Base-by-base conservation (phyloP, 441 rosid species). In the Euphorbia celastroides region DNA sequence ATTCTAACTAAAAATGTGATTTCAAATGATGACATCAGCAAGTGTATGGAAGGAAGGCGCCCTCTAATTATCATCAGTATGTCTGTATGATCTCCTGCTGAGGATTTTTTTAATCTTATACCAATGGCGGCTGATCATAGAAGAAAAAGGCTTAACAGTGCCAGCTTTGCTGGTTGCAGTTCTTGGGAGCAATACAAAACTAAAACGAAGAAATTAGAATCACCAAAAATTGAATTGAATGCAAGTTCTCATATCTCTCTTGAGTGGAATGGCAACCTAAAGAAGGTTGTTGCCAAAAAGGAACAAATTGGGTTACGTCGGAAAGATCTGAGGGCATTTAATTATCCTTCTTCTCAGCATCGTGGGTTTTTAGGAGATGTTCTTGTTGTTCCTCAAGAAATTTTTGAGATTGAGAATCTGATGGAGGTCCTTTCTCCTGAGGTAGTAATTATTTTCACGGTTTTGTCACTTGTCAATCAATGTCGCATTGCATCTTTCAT, bases 91-190 rank as follows among this genome's bases (percentile, higher is more conserved):
- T 70, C 54, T 60, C 62, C 62, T 27, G 60, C 61, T 6, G 59
- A 69, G 60, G 71, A 56, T 79, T 38, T 4, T 65, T 68, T 70
- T 60, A 73, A 66, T 56, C 60, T 79, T 64, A 66, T 68, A 68
- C 72, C 71, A 75, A 94, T 94, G 99, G 97, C 83, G 23, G 96
- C 97, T 79, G 89, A 85, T 82, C 96, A 87, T 77, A 79, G 83
- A 74, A 87, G 87, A 73, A 94, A 88, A 65, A 81, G 93, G 73
- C 74, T 82, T 70, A 92, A 82, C 79, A 84, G 91, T 72, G 80
- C 80, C 73, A 79, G 82, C 69, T 72, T 78, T 67, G 78, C 74
- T 51, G 91, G 86, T 68, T 79, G 74, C 69, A 79, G 85, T 76
- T 78, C 86, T 44, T 55, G 77, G 76, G 92, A 84, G 67, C 87